phyloP scores from a whole-genome alignment of 1,284 basidiomycete genomes.

The Sanghuangporus weigelae region DNA sequence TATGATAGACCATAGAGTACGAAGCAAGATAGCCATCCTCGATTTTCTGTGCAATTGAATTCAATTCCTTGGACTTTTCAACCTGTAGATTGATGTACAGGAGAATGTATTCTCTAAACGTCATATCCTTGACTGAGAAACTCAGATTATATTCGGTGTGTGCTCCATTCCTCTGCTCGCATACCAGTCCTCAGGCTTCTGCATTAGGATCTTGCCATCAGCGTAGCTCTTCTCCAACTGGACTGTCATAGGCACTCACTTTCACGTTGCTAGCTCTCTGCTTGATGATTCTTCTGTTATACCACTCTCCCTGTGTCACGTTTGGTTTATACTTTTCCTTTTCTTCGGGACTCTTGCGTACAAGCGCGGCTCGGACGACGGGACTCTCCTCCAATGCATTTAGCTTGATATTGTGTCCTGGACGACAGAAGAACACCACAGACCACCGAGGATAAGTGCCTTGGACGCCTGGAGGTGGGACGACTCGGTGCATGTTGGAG shows the following conservation, averaged over 20 bases:
- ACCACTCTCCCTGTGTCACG: slow-evolving; percentile 46
- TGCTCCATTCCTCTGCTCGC: slow-evolving; percentile 33
- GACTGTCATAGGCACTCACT: slow-evolving; percentile 23
- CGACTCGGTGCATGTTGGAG: slow-evolving; percentile 49
- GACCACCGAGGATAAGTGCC: slow-evolving; percentile 46
- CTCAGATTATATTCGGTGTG: slow-evolving; percentile 16
- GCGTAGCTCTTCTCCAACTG: neutral
- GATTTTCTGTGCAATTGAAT: neutral
- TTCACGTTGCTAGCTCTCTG: slow-evolving; percentile 40
- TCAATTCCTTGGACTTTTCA: neutral
- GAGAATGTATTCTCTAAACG: neutral
- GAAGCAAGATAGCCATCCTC: neutral
- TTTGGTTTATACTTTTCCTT: slow-evolving; percentile 31
- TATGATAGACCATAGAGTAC: too few relatives aligned
- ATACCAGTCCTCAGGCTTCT: slow-evolving; percentile 33
- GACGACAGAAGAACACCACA: slow-evolving; percentile 58
- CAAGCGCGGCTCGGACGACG: neutral
- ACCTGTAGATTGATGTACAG: neutral
- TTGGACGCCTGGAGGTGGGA: slow-evolving; percentile 36
- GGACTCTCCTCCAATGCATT: slow-evolving; percentile 44
- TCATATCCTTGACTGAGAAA: neutral
- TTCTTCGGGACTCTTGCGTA: slow-evolving; percentile 3
- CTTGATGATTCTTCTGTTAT: slow-evolving; percentile 39
- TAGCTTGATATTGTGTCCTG: slow-evolving; percentile 44
- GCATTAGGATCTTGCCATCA: neutral